Conservation (phyloP, 768 basidiomycete species). For the Collybia nuda region DNA sequence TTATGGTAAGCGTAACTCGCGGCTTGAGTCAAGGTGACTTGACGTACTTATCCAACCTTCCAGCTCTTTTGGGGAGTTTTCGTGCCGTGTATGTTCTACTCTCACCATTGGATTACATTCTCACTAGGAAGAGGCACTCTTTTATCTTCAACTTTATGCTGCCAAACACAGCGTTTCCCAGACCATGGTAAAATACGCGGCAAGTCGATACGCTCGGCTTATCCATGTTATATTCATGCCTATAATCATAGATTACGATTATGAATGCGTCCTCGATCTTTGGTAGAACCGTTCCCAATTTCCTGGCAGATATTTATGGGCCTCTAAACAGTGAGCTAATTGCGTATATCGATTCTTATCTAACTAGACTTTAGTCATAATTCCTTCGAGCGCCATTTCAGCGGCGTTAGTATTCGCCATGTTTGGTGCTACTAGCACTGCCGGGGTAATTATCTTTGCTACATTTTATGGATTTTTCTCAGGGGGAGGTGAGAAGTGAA, state of each 20-base stretch:
- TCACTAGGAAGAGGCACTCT: constrained; percentile 28
- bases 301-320: constrained; percentile 48
- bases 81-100: constrained; percentile 41
- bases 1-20: constrained; percentile 24
- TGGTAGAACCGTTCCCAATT: constrained; percentile 59
- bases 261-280: constrained; percentile 55
- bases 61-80: constrained; percentile 50
- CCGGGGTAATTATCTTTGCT: constrained; percentile 43
- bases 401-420: constrained; percentile 49
- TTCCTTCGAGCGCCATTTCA: constrained; percentile 37
- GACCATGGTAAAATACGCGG: constrained; percentile 43
- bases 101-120: background rate
- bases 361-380: constrained; percentile 32
- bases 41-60: background rate
- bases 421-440: constrained; percentile 42
- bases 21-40: background rate
- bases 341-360: background rate
- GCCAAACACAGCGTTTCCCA: constrained; percentile 36
- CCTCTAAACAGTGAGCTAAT: constrained; percentile 43
- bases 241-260: constrained; percentile 40
- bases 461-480: constrained; percentile 57
- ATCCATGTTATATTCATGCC: background rate
- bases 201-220: constrained; percentile 14
- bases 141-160: constrained; percentile 52
- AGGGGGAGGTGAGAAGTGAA: constrained; percentile 41